Evolutionary conservation across 805 yeast genomes (phyloP), one percentile per base, ranked within the genome.

Genomic region (Starmerella kuoi): DNA sequence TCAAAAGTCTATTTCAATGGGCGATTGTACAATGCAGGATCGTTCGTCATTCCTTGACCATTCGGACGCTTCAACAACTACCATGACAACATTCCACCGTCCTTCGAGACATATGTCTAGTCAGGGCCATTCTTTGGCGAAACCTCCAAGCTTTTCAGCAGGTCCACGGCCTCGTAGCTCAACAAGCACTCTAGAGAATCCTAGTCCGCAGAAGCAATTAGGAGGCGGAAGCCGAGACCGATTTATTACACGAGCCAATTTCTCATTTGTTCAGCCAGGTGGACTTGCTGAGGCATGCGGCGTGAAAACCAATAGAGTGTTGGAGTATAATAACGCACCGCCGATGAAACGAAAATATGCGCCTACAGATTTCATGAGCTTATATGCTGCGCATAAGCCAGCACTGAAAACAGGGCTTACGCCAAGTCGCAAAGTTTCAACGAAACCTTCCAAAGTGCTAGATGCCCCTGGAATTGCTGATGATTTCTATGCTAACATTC

Each of bases 381-480:
- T 35, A 38, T 47, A 39, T 22, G 15, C 46, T 11, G 15, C 55
- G 52, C 27, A 49, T 47, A 32, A 58, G 64, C 37, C 41, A 22
- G 21, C 20, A 3, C 36, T n/a, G 22, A 18, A 24, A 3, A 33
- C 42, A 8, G 1, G 48, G 61, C 55, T 31, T 59, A 53, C 11
- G 19, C 28, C 41, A 19, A 11, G 58, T 45, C 56, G 94, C 51
- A 78, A 77, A 52, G 70, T 91, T 36, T 84, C 93, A 21, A 75
- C 84, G 0, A 82, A 84, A 26, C 97, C 98, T 1, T 95, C 84
- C 50, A 72, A 94, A 49, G 94, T 91, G 1, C 67, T 91, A 31
- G 98, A 91, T 63, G 98, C 97, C 0, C 98, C 98, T 0, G 95
- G 95, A 0, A 70, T 87, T 44, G 71, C 79, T 19, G 95, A 91